Percentiles rank a stretch among this genome's conserved stretches.
These are phyloP conservation scores for Persicaria tinctoria DNA, from an alignment of 148 eudicot genomes.

Conservation along the genomic window DNA sequence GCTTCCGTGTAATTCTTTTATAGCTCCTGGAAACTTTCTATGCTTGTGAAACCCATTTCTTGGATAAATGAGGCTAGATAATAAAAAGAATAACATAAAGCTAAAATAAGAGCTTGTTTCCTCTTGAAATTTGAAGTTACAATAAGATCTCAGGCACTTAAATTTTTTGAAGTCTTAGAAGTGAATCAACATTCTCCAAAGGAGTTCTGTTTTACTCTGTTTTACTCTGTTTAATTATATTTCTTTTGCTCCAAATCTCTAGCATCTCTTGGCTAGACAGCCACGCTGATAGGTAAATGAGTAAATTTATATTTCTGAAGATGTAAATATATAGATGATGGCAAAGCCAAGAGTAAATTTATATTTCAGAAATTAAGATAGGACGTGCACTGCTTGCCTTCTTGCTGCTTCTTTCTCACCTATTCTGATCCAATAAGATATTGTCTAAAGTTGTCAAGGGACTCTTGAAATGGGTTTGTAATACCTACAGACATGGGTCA, in stretches of 20 bases:
- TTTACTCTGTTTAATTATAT: neutral
- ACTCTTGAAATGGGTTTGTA: neutral
- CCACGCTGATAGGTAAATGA: conserved; percentile 1
- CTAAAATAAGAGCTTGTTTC: too few relatives aligned
- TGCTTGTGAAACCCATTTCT: too few relatives aligned
- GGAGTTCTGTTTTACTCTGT: neutral
- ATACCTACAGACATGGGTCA: conserved; percentile 1
- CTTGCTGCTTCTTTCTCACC: neutral
- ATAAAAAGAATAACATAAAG: too few relatives aligned
- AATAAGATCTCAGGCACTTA: too few relatives aligned
- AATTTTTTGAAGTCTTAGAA: neutral
- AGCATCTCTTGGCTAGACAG: neutral
- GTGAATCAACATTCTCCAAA: neutral
- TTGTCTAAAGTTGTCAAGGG: neutral
- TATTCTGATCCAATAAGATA: neutral
- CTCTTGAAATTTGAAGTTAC: too few relatives aligned
- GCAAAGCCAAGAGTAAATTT: too few relatives aligned
- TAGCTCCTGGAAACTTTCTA: too few relatives aligned
- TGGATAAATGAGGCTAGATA: too few relatives aligned
- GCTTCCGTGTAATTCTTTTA: too few relatives aligned
- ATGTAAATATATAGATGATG: too few relatives aligned
- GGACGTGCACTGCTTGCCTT: neutral
- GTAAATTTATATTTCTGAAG: too few relatives aligned
- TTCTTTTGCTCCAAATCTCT: neutral
- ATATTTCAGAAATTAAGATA: neutral